These are phyloP conservation scores for Asclepias syriaca DNA, from an alignment of 257 asterid genomes.

Conservation along the genomic window DNA sequence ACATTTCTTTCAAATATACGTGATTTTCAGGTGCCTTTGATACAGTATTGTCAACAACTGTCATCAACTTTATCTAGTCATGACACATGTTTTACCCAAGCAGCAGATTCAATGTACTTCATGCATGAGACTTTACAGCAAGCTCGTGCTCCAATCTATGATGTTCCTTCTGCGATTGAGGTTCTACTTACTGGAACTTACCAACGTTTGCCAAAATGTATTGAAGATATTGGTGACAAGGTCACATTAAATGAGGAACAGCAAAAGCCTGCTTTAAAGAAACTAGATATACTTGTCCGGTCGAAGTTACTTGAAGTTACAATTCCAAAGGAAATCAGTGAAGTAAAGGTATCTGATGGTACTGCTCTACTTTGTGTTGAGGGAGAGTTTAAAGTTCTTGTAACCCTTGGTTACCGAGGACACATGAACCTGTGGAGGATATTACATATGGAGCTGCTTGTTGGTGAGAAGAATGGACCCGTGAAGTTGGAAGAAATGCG, in stretches of 20 bases:
- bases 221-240: conserved; percentile 80
- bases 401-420: conserved; percentile 97
- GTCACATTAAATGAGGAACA: conserved; percentile 61
- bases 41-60: conserved; percentile 89
- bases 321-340: conserved; percentile 74
- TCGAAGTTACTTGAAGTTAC: conserved; percentile 81
- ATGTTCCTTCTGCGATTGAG: conserved; percentile 94
- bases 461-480: conserved; percentile 79
- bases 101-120: conserved; percentile 97
- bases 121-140: conserved; percentile 98
- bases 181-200: conserved; percentile 80
- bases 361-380: conserved; percentile 79
- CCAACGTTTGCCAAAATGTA: conserved; percentile 84
- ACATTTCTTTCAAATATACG: conserved; percentile 13
- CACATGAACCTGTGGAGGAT: conserved; percentile 97
- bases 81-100: conserved; percentile 94
- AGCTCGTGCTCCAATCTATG: conserved; percentile 98
- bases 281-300: conserved; percentile 81
- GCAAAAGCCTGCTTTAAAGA: conserved; percentile 77
- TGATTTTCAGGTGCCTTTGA: conserved; percentile 79
- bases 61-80: conserved; percentile 86
- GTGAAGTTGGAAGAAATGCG: conserved; percentile 87
- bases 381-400: conserved; percentile 94
- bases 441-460: conserved; percentile 92
- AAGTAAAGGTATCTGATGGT: conserved; percentile 77